Evolutionary conservation across 2,329 filamentous ascomycete genomes (phyloP), one percentile per base, ranked within the genome.

Genomic region (Trichoderma harzianum): DNA sequence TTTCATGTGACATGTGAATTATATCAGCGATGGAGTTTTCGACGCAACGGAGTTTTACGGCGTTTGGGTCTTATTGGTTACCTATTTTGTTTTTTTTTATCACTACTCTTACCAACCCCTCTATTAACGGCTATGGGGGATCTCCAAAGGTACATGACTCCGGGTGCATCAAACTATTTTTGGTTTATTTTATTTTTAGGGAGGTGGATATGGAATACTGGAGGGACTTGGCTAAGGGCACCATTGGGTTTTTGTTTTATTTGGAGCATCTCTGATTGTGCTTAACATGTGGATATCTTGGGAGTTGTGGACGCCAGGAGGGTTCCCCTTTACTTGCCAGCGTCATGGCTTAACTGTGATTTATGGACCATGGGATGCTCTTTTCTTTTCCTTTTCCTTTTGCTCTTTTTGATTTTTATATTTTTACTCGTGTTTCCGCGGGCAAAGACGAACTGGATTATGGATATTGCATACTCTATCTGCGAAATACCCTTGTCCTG

Each of bases 11-110:
- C 72, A 75, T 77, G 75, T 72, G 77, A 77, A 72, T 77, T 78
- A 74, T 78, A 74, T 73, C 76, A 80, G 79, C 79, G 79, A 78
- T 73, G 79, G 79, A 80, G 79, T 80, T 79, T 71, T 30, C 53
- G 71, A 68, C 36, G 66, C 18, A 47, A 72, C 53, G 71, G 71
- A 72, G 71, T 72, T 72, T 63, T 16, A 26, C 39, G 69, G 55
- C 21, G 64, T 39, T 21, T 68, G 34, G 55, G 16, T 63, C 39
- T 43, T 70, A 10, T 36, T 53, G 39, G 28, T 28, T 47, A 21
- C 8, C n/a, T 71, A n/a, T 63, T 55, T 43, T 34, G 30, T 60
- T 36, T 18, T 43, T 47, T 43, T 43, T 21, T 47, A 51, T 39
- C 36, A 61, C 39, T 36, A 61, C 36, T 69, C 51, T 43, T 36